Conservation (phyloP, 2,329 filamentous ascomycete species). For the Phaeosphaeria sp. region DNA sequence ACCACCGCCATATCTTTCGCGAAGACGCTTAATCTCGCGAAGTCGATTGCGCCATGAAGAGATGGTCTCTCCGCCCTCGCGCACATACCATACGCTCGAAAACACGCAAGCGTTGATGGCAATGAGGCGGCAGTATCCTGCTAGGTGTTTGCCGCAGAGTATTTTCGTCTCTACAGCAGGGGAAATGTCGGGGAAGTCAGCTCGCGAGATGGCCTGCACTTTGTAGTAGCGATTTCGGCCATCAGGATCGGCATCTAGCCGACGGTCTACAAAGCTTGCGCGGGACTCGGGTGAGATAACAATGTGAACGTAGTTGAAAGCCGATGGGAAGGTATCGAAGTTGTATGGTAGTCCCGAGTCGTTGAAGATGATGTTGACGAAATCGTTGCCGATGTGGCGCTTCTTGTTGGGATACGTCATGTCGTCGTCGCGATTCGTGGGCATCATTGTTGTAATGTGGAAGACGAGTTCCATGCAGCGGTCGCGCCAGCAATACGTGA, state of each 20-base stretch:
- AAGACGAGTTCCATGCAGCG: slow-evolving; percentile 94
- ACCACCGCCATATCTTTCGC: slow-evolving; percentile 61
- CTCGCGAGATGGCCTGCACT: slow-evolving; percentile 86
- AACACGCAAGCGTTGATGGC: slow-evolving; percentile 95
- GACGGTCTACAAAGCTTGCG: slow-evolving; percentile 71
- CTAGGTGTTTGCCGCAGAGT: slow-evolving; percentile 80
- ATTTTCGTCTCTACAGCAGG: slow-evolving; percentile 90
- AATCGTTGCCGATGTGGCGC: slow-evolving; percentile 94
- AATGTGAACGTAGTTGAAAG: slow-evolving; percentile 97
- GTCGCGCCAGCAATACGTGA: slow-evolving; percentile 93
- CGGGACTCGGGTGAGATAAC: slow-evolving; percentile 89
- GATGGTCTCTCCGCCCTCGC: slow-evolving; percentile 79
- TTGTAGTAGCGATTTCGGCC: slow-evolving; percentile 72
- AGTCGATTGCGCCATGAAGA: slow-evolving; percentile 90
- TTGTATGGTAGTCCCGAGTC: slow-evolving; percentile 88
- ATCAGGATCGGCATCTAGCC: slow-evolving; percentile 51
- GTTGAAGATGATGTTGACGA: slow-evolving; percentile 98
- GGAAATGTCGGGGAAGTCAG: slow-evolving; percentile 89
- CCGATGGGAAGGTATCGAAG: slow-evolving; percentile 90
- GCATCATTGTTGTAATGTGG: slow-evolving; percentile 97
- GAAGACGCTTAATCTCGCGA: slow-evolving; percentile 81
- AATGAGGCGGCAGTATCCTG: slow-evolving; percentile 84
- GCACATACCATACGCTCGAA: slow-evolving; percentile 84
- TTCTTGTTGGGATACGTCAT: slow-evolving; percentile 82
- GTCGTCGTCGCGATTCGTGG: slow-evolving; percentile 80